Evolutionary conservation across 2,329 filamentous ascomycete genomes (phyloP), one percentile per base, ranked within the genome.

Genomic region (Colletotrichum higginsianum): DNA sequence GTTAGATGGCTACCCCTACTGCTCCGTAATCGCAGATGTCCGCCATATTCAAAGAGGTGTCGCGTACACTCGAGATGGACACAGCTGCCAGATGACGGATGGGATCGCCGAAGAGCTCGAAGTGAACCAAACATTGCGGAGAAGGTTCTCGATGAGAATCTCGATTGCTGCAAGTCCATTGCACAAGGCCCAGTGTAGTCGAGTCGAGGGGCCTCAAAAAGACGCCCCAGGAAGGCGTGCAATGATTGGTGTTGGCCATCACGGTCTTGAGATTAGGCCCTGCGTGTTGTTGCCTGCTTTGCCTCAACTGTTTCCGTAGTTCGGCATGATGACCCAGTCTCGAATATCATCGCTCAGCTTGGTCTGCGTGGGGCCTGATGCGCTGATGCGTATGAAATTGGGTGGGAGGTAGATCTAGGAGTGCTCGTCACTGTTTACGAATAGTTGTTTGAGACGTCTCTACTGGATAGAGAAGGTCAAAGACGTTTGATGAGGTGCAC

Each of bases 51-150:
- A 11, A 44, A n/a, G 23, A 60, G 35, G 58, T 38, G 18, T 38
- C 35, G 35, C 9, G 35, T 38, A 38, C 35, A 38, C 9, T 38
- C 35, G 35, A 38, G 35, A 11, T 9, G 35, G 35, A 38, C 35
- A 38, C 35, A 38, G 9, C 8, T 38, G 9, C 35, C 35, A 38
- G 23, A 60, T 69, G 69, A 69, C 53, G 69, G 53, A 72, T 46
- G 35, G 30, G 68, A 72, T 64, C 47, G 44, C 21, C 58, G 38
- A 13, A n/a, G 13, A n/a, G 47, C 30, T 40, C 52, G 11, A 42
- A 13, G 15, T 35, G 2, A 46, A 18, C 18, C 38, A 57, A 64
- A 47, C 65, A 68, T 49, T 49, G 35, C 18, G 26, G 15, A 47
- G 16, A 49, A 30, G 52, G 52, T 15, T 50, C n/a, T 46, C 52